A percentile compares a stretch with the other conserved stretches of the same genome.
Conservation (phyloP, 345 rosid genomes). For the Trapa bicornis region DNA sequence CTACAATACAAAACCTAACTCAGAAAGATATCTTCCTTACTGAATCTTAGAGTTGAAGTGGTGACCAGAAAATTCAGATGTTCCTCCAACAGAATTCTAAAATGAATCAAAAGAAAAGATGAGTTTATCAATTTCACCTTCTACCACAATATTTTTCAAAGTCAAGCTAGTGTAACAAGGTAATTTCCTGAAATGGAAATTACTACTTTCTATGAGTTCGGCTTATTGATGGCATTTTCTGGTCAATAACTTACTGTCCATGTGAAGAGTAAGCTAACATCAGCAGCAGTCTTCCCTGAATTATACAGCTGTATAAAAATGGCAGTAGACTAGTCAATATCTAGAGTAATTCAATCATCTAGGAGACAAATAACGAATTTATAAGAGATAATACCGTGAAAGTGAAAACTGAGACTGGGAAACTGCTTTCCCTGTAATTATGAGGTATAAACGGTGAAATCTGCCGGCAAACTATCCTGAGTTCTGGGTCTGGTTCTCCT, state of each 20-base stretch:
- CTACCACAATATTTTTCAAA: too few species aligned
- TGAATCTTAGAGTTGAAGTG: constrained; percentile 60
- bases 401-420: constrained; percentile 75
- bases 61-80: constrained; percentile 68
- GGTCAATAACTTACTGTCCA: constrained; percentile 62
- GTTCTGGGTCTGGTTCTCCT: constrained; percentile 95
- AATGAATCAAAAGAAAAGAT: constrained; percentile 9
- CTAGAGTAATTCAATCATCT: neutral
- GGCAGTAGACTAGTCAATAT: constrained; percentile 13
- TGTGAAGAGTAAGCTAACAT: constrained; percentile 79
- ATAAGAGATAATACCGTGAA: constrained; percentile 35
- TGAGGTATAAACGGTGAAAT: constrained; percentile 87
- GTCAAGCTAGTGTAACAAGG: neutral
- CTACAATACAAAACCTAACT: neutral
- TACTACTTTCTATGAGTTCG: neutral
- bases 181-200: neutral
- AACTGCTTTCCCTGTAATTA: constrained; percentile 87
- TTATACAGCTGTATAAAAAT: constrained; percentile 47
- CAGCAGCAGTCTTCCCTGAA: constrained; percentile 52
- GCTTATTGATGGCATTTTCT: constrained; percentile 1
- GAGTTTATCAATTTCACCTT: neutral
- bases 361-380: neutral
- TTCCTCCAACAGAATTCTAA: constrained; percentile 92
- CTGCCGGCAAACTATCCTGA: constrained; percentile 76
- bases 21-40: constrained; percentile 24